Percentiles rank a stretch among this genome's conserved stretches.
phyloP scores from a whole-genome alignment of 176 grass and related monocot genomes.

The Musa acuminata region DNA sequence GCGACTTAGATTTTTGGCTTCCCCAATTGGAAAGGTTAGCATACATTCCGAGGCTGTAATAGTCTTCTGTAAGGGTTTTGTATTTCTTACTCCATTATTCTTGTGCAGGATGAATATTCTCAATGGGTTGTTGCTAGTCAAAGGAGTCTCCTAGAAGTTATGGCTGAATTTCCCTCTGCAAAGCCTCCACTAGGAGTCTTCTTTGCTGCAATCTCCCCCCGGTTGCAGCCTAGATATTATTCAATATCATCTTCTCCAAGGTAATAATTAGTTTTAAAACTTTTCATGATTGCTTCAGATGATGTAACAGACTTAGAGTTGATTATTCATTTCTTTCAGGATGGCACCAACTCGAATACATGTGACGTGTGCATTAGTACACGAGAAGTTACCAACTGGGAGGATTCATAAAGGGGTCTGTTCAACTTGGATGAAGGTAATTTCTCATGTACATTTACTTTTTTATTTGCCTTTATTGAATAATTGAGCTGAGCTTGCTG shows the following conservation, averaged over 20 bases:
- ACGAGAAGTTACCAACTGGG: conserved; percentile 55
- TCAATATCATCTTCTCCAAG: conserved; percentile 88
- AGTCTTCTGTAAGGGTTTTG: neutral
- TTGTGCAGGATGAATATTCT: conserved; percentile 74
- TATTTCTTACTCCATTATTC: neutral
- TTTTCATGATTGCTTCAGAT: conserved; percentile 3
- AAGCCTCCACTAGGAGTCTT: conserved; percentile 90
- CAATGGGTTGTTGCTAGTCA: conserved; percentile 83
- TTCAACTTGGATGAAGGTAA: conserved; percentile 94
- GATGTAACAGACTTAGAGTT: conserved; percentile 4
- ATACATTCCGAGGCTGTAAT: conserved; percentile 2
- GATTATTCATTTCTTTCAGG: conserved; percentile 32
- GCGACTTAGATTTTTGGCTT: conserved; percentile 64
- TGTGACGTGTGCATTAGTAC: conserved; percentile 69
- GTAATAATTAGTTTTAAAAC: conserved; percentile 27
- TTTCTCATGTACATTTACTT: neutral
- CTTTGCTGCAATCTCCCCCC: conserved; percentile 75
- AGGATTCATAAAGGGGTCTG: conserved; percentile 81
- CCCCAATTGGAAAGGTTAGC: conserved; percentile 72
- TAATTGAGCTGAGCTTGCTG: neutral
- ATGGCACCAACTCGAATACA: conserved; percentile 67
- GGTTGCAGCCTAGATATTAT: conserved; percentile 88
- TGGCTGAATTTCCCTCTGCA: conserved; percentile 77
- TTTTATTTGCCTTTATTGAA: neutral
- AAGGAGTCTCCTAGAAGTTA: conserved; percentile 74